These are phyloP conservation scores for Graphium sp. DNA, from an alignment of 2,329 filamentous ascomycete genomes.

Conservation along the genomic window DNA sequence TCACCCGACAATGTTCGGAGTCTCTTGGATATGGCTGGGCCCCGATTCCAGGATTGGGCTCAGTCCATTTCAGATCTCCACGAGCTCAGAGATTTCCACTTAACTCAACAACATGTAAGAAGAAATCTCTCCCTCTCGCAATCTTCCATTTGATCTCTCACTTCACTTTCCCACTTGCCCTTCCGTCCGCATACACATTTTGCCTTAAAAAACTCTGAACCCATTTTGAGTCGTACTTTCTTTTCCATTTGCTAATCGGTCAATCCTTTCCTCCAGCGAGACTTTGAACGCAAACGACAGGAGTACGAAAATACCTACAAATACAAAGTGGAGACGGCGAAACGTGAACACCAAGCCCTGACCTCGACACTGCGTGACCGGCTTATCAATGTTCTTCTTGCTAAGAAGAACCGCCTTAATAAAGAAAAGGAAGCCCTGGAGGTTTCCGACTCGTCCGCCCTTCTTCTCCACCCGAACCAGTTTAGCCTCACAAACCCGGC, in stretches of 20 bases:
- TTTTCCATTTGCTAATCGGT: conserved; percentile 8
- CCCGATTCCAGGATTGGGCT: conserved; percentile 71
- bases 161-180: neutral
- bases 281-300: conserved; percentile 44
- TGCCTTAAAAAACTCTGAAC: neutral
- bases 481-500: conserved; percentile 48
- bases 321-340: conserved; percentile 46
- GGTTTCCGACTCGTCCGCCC: conserved; percentile 47
- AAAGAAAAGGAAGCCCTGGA: conserved; percentile 53
- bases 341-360: conserved; percentile 41
- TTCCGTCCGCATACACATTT: neutral
- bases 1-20: conserved; percentile 29
- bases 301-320: conserved; percentile 41
- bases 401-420: conserved; percentile 46
- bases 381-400: conserved; percentile 47
- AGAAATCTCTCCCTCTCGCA: conserved; percentile 3
- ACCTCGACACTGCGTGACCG: conserved; percentile 46
- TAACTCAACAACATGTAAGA: conserved; percentile 67
- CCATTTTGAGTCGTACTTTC: neutral
- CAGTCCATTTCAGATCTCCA: conserved; percentile 76
- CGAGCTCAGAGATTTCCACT: conserved; percentile 69
- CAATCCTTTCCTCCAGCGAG: conserved; percentile 24
- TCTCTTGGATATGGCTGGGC: conserved; percentile 60
- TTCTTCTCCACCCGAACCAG: conserved; percentile 51
- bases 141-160: neutral